Percentiles rank a stretch among this genome's conserved stretches.
Evolutionary conservation across 495 filamentous ascomycete species (phyloP).

Genomic region (Aspergillus nanangensis): DNA sequence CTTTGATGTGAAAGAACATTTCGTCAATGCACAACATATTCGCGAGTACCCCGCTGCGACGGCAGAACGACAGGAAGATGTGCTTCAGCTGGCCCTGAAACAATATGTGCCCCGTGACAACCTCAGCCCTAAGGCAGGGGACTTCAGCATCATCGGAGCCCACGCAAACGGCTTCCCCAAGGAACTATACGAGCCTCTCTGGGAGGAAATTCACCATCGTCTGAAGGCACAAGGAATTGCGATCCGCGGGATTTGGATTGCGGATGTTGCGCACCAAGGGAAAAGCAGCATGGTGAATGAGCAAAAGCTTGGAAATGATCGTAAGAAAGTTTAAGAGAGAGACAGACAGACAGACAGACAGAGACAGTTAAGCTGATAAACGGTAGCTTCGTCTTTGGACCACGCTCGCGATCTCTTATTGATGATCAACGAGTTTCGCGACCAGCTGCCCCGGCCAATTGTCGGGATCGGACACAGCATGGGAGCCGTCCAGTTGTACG

Average conservation of each 20-base stretch:
- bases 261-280: conserved; percentile 4
- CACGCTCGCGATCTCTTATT: conserved; percentile 4
- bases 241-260: conserved; percentile 9
- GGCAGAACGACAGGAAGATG: conserved; percentile 1
- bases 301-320: conserved; percentile 4
- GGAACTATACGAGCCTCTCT: conserved; percentile 9
- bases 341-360: background rate
- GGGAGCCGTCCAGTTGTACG: background rate
- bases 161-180: conserved; percentile 4
- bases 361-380: background rate
- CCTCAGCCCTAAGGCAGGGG: background rate
- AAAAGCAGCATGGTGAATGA: conserved; percentile 2
- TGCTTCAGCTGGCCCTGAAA: conserved; percentile 5
- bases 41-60: conserved; percentile 6
- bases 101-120: conserved; percentile 3
- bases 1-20: conserved; percentile 3
- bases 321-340: conserved; percentile 2
- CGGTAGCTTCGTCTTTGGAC: background rate
- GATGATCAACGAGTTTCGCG: conserved; percentile 4
- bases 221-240: background rate
- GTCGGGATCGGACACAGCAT: conserved; percentile 9
- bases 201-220: conserved; percentile 2
- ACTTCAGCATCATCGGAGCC: conserved; percentile 5
- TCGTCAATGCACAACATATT: background rate
- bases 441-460: conserved; percentile 6